These are phyloP conservation scores for Chlamydomonas incerta DNA, from an alignment of 139 green algal genomes.

Conservation along the genomic window DNA sequence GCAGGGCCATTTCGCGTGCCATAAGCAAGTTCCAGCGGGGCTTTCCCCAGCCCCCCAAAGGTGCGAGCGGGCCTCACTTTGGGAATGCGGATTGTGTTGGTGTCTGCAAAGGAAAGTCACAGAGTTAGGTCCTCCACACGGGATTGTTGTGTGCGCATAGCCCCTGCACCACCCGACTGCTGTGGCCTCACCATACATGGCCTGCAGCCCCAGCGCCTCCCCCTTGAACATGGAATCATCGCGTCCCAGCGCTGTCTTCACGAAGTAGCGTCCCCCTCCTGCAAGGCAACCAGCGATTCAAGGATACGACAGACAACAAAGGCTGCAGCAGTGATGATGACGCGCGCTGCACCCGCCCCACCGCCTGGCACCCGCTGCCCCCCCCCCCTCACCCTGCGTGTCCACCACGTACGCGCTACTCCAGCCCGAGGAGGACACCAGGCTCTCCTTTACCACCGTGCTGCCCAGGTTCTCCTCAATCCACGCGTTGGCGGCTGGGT, in stretches of 20 bases:
- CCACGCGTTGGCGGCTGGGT: conserved; percentile 47
- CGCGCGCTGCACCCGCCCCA: background rate
- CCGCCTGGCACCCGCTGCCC: background rate
- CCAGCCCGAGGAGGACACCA: conserved; percentile 70
- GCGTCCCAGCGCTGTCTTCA: conserved; percentile 76
- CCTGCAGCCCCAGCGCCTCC: conserved; percentile 86
- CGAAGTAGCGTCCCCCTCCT: conserved; percentile 76
- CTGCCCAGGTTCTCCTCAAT: conserved; percentile 43
- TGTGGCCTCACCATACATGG: conserved; percentile 77
- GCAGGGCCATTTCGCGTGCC: too few relatives aligned
- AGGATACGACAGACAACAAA: too few relatives aligned
- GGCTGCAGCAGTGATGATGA: too few relatives aligned
- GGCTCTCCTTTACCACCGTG: conserved; percentile 56
- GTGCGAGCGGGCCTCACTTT: conserved; percentile 5
- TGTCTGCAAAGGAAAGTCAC: too few relatives aligned
- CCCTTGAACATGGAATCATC: conserved; percentile 89
- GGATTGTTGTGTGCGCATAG: too few relatives aligned
- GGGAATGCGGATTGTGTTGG: conserved; percentile 36
- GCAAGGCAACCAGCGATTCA: too few relatives aligned
- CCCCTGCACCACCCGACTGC: background rate
- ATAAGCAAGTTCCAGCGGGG: too few relatives aligned
- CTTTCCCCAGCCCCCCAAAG: too few relatives aligned
- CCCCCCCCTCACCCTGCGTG: conserved; percentile 34
- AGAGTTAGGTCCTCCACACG: too few relatives aligned
- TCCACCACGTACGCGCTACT: conserved; percentile 67